Conservation (phyloP, 805 yeast genomes). For the Pichia nanzhaoensis region DNA sequence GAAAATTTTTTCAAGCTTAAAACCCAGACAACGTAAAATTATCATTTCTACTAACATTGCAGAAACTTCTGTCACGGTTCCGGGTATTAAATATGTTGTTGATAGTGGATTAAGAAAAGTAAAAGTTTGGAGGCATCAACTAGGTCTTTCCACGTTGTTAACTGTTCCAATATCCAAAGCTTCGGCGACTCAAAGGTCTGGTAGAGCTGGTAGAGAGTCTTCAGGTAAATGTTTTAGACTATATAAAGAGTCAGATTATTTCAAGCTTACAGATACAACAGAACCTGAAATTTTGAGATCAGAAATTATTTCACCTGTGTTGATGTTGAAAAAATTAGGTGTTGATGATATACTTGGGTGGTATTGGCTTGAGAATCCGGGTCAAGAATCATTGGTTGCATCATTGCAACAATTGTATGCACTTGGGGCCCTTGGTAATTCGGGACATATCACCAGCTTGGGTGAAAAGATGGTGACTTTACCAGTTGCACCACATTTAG, state of each 20-base stretch:
- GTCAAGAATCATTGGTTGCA: conserved; percentile 62
- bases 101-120: conserved; percentile 92
- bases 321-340: conserved; percentile 77
- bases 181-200: conserved; percentile 90
- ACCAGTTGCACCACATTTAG: conserved; percentile 88
- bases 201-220: conserved; percentile 98
- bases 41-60: conserved; percentile 94
- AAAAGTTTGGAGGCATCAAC: conserved; percentile 88
- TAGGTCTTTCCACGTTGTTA: conserved; percentile 86
- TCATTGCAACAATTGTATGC: conserved; percentile 76
- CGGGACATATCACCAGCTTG: conserved; percentile 66
- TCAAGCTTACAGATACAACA: conserved; percentile 63
- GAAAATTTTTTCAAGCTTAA: conserved; percentile 63
- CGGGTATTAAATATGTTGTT: conserved; percentile 88
- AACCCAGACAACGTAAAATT: conserved; percentile 69
- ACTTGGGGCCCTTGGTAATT: conserved; percentile 69
- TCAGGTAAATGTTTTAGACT: conserved; percentile 85
- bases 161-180: conserved; percentile 93
- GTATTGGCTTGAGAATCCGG: conserved; percentile 93
- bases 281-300: conserved; percentile 90
- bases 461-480: conserved; percentile 85
- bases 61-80: conserved; percentile 93
- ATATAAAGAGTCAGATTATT: conserved; percentile 67
- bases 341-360: conserved; percentile 79
- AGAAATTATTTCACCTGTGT: conserved; percentile 76